Percentiles rank a stretch among this genome's conserved stretches.
phyloP scores from a whole-genome alignment of 2,329 filamentous ascomycete genomes.

The Colletotrichum tabaci region DNA sequence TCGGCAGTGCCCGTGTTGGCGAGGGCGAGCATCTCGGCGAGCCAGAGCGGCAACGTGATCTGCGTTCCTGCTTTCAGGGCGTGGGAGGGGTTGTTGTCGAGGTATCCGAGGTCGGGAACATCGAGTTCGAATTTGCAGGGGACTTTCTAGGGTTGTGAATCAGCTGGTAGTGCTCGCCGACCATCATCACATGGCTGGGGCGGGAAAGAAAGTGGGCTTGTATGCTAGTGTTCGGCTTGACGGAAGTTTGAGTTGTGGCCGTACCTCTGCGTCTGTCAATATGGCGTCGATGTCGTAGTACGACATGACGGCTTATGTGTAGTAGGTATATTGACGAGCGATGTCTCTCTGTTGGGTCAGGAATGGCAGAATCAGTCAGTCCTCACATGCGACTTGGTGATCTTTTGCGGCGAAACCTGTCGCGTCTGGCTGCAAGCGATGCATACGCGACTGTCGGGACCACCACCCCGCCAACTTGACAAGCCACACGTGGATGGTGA shows the following conservation, averaged over 20 bases:
- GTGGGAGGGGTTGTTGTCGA: constrained; percentile 83
- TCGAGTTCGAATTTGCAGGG: constrained; percentile 96
- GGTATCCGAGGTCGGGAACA: constrained; percentile 87
- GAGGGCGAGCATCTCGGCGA: constrained; percentile 92
- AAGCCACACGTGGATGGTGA: constrained; percentile 1
- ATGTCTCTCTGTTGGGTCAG: neutral
- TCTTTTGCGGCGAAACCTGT: neutral
- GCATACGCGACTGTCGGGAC: neutral
- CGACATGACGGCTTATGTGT: constrained; percentile 61
- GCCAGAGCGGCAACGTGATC: constrained; percentile 90
- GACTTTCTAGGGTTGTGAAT: constrained; percentile 77
- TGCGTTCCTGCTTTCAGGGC: constrained; percentile 86
- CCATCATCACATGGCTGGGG: neutral
- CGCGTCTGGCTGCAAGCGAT: neutral
- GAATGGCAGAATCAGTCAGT: neutral
- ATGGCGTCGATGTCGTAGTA: constrained; percentile 92
- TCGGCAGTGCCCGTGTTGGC: constrained; percentile 61
- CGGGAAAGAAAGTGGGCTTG: neutral
- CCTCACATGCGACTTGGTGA: neutral
- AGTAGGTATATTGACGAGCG: fast-evolving
- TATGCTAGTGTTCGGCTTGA: neutral
- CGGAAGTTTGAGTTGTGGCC: constrained; percentile 10
- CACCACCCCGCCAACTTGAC: neutral
- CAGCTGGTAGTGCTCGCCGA: constrained; percentile 3
- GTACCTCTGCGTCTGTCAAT: constrained; percentile 85